Evolutionary conservation across 768 basidiomycete genomes (phyloP).

Genomic region (Coprinopsis marcescibilis): DNA sequence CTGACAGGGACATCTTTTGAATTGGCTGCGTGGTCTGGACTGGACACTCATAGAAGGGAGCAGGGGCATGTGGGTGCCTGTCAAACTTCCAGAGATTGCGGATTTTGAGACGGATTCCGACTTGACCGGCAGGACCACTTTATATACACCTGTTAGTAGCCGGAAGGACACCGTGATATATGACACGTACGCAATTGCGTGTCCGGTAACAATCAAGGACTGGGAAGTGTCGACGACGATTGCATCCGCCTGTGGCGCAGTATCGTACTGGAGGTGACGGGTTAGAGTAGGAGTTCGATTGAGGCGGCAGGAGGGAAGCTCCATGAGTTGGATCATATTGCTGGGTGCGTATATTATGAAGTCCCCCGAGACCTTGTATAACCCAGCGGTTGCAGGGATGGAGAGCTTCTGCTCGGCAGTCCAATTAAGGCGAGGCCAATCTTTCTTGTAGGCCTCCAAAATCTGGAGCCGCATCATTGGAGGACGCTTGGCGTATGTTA

Average conservation of each 20-base stretch:
- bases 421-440: conserved; percentile 46
- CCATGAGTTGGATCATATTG: conserved; percentile 39
- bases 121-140: conserved; percentile 34
- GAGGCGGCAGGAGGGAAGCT: conserved; percentile 45
- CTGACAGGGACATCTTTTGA: conserved; percentile 27
- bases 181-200: conserved; percentile 32
- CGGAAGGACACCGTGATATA: neutral
- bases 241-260: conserved; percentile 35
- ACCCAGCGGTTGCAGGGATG: conserved; percentile 29
- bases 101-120: conserved; percentile 44
- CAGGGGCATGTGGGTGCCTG: conserved; percentile 42
- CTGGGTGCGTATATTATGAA: conserved; percentile 41
- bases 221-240: conserved; percentile 42
- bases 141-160: conserved; percentile 10
- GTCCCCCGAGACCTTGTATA: conserved; percentile 37
- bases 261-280: conserved; percentile 39
- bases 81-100: conserved; percentile 51
- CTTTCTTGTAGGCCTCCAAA: conserved; percentile 38
- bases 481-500: conserved; percentile 30
- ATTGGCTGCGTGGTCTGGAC: conserved; percentile 30
- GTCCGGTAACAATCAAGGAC: conserved; percentile 38
- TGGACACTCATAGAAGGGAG: conserved; percentile 35
- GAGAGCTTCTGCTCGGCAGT: conserved; percentile 40
- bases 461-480: conserved; percentile 39
- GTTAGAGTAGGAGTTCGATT: conserved; percentile 37